Evolutionary conservation across 345 rosid species (phyloP), one percentile per base, ranked within the genome.

Genomic region (Citrus maxima): DNA sequence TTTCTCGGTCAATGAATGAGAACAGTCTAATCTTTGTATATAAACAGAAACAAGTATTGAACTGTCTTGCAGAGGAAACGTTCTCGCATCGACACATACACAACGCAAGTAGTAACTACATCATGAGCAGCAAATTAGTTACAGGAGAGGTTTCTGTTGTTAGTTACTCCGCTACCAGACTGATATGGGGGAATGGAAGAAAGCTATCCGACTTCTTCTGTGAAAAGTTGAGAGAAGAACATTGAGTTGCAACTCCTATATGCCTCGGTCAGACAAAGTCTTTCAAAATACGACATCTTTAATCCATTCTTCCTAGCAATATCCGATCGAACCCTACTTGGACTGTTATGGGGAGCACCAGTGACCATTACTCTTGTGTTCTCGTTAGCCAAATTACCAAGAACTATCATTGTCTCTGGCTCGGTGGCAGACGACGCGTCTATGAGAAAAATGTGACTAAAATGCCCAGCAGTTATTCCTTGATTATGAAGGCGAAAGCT

Each of bases 391-490:
- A 86, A 79, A 70, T 84, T 80, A 74, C 83, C 81, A 55, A 86
- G 54, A 24, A 86, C 61, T 60, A 86, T 81, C 82, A 84, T 75
- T 12, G 71, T 70, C 74, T 83, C 84, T 3, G 88, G 88, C 58
- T 86, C 87, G 7, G 68, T 77, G 16, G 80, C 82, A 24, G 74
- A 75, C 0, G 88, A 84, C 1, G 88, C 81, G 49, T 84, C 85
- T 64, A 84, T 70, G 61, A 83, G 25, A 40, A 83, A 80, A 42
- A 84, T 79, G 69, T 83, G 77, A 59, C 77, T 80, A 71, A 86
- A 86, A 80, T 86, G 80, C 28, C 84, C 85, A 21, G 85, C 72
- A 13, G 34, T 13, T 12, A 86, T 75, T 16, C 88, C 88, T 59
- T 60, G 75, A 19, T 78, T 61, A 37, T 46, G 78, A 24, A 84